A percentile compares a stretch with the other conserved stretches of the same genome.
Evolutionary conservation across 257 asterid genomes (phyloP).

Genomic region (Osmanthus fragrans): DNA sequence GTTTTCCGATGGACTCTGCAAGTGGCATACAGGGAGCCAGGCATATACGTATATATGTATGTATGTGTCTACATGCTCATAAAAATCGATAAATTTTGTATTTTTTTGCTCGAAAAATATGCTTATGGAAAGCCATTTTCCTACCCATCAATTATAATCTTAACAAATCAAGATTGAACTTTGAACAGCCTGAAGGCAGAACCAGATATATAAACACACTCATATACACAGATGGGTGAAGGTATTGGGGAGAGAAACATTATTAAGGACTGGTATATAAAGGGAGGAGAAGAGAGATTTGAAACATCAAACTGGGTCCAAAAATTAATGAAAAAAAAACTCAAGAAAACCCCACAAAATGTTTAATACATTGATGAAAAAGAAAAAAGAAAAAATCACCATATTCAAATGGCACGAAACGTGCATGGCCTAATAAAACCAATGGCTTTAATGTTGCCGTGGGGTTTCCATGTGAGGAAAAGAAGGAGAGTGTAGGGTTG

Average conservation of each 20-base stretch:
- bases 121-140: not conserved
- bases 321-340: conserved; percentile 22
- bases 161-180: conserved; percentile 24
- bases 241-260: conserved; percentile 13
- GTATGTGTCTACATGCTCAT: not conserved
- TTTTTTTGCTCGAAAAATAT: not conserved
- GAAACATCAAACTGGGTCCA: conserved; percentile 59
- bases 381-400: conserved; percentile 1
- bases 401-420: conserved; percentile 34
- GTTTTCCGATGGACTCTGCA: conserved; percentile 68
- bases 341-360: conserved; percentile 33
- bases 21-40: conserved; percentile 99
- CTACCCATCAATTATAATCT: no score
- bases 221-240: not conserved
- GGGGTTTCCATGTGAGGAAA: conserved; percentile 34
- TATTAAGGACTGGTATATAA: conserved; percentile 4
- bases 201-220: not conserved
- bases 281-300: conserved; percentile 31
- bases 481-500: conserved; percentile 46
- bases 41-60: conserved; percentile 55
- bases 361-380: conserved; percentile 10
- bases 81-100: not conserved
- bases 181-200: not conserved
- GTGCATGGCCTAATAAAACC: conserved; percentile 33
- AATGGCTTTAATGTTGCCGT: conserved; percentile 27